phyloP scores from a whole-genome alignment of 345 rosid species.

The Anacardium occidentale region DNA sequence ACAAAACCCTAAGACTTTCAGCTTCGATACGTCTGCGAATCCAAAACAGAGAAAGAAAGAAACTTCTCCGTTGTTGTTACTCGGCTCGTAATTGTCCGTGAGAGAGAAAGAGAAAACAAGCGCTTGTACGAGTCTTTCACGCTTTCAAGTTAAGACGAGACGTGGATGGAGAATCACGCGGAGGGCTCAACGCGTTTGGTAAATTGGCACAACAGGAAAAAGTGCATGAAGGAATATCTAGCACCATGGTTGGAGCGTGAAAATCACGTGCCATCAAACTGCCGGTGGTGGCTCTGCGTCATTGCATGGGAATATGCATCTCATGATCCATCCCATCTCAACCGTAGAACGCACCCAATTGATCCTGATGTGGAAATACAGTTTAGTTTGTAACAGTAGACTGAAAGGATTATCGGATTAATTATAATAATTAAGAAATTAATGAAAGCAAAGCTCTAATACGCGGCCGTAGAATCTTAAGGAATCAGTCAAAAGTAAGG shows the following conservation, averaged over 20 bases:
- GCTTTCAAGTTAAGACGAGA: conserved; percentile 17
- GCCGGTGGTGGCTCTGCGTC: conserved; percentile 7
- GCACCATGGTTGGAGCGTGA: conserved; percentile 30
- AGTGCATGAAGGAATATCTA: conserved; percentile 20
- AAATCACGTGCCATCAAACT: neutral
- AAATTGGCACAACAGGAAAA: conserved; percentile 11
- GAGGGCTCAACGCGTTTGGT: conserved; percentile 22
- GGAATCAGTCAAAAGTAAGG: conserved; percentile 2
- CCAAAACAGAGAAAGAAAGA: conserved; percentile 17
- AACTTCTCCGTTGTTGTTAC: conserved; percentile 14
- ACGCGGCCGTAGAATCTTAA: conserved; percentile 21
- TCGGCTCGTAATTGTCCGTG: neutral
- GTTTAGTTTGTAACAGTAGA: conserved; percentile 2
- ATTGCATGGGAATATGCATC: neutral
- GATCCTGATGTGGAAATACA: neutral
- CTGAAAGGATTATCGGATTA: neutral
- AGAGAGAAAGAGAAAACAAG: conserved; percentile 9
- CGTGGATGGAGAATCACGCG: conserved; percentile 12
- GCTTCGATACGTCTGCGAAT: conserved; percentile 22
- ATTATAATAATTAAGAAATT: neutral
- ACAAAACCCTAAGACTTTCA: conserved; percentile 22
- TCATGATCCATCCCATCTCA: conserved; percentile 1
- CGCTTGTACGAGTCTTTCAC: conserved; percentile 27
- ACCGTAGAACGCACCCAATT: neutral
- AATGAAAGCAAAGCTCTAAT: neutral